Conservation (phyloP, 352 stramenopile species). For the Globisporangium middletonii region DNA sequence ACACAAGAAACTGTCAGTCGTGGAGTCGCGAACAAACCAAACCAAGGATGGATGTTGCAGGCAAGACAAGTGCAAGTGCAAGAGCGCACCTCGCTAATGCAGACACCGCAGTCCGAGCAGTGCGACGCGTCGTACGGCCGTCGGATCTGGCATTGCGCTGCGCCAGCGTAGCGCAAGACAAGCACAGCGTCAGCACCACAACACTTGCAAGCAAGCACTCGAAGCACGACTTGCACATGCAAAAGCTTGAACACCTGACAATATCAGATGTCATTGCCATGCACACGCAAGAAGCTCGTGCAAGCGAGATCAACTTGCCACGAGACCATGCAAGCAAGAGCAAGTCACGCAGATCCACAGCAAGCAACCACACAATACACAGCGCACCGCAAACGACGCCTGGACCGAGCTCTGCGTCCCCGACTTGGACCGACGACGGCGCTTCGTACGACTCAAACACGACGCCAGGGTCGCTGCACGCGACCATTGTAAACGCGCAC, state of each 20-base stretch:
- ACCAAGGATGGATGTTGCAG: too few relatives aligned
- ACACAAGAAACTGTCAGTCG: neutral
- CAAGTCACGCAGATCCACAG: neutral
- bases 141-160: conserved; percentile 74
- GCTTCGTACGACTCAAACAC: conserved; percentile 45
- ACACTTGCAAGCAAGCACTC: neutral
- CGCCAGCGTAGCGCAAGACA: too few relatives aligned
- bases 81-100: conserved; percentile 45
- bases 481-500: conserved; percentile 66
- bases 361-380: conserved; percentile 1
- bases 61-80: neutral
- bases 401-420: conserved; percentile 26
- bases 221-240: neutral
- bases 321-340: neutral
- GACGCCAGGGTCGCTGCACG: conserved; percentile 70
- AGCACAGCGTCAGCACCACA: too few relatives aligned
- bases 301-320: neutral
- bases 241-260: neutral
- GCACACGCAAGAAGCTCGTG: neutral
- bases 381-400: conserved; percentile 65
- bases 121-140: conserved; percentile 65
- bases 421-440: conserved; percentile 15
- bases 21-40: neutral
- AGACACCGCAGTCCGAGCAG: conserved; percentile 77
- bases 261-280: neutral